phyloP scores from a whole-genome alignment of 139 green algal genomes.

The Picocystis salinarum region DNA sequence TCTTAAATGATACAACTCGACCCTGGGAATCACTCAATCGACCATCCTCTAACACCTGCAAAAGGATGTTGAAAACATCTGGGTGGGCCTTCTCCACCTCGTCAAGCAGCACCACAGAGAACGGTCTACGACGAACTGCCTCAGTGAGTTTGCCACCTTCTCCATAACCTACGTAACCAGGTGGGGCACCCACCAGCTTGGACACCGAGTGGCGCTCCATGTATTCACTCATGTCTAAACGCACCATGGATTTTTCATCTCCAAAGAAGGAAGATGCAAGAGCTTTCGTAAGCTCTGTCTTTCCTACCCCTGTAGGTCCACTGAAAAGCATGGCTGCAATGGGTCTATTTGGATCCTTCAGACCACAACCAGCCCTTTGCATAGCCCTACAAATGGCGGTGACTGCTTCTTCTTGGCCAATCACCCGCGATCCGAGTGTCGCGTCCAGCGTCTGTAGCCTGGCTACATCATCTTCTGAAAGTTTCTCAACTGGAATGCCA shows the following conservation, averaged over 20 bases:
- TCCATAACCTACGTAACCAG: conserved; percentile 51
- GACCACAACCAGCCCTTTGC: conserved; percentile 24
- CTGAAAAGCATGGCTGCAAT: conserved; percentile 54
- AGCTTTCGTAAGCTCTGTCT: conserved; percentile 56
- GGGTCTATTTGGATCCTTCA: conserved; percentile 36
- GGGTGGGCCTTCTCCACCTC: conserved; percentile 99
- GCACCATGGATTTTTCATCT: conserved; percentile 20
- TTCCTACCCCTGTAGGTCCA: conserved; percentile 63
- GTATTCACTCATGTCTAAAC: conserved; percentile 53
- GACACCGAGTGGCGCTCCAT: conserved; percentile 56
- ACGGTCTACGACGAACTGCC: conserved; percentile 52
- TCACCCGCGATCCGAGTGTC: conserved; percentile 25
- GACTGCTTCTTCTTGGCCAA: conserved; percentile 54
- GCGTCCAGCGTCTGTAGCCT: background rate
- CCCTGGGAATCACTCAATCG: conserved; percentile 15
- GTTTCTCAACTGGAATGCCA: conserved; percentile 64
- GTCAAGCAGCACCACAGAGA: conserved; percentile 80
- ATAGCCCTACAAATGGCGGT: conserved; percentile 30
- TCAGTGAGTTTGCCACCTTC: conserved; percentile 63
- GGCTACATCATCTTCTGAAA: conserved; percentile 35
- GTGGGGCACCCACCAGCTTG: conserved; percentile 54
- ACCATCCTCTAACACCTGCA: conserved; percentile 24
- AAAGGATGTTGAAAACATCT: conserved; percentile 94
- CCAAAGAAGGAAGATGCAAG: conserved; percentile 22
- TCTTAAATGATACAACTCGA: conserved; percentile 53